phyloP scores from a whole-genome alignment of 2,329 filamentous ascomycete species.

The Cladophialophora exuberans region DNA sequence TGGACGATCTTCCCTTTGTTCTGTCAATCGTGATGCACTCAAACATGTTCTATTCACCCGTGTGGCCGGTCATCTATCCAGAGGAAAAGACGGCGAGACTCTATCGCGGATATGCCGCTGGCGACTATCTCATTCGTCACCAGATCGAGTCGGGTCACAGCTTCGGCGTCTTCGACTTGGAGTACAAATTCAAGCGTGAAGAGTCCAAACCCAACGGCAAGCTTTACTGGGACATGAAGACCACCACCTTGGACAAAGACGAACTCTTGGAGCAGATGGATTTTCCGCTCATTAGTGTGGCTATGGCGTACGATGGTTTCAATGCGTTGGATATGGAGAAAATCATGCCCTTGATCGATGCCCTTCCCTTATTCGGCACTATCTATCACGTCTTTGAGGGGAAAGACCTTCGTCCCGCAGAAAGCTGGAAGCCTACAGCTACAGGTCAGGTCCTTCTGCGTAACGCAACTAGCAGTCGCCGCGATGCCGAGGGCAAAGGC shows the following conservation, averaged over 20 bases:
- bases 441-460: slow-evolving; percentile 40
- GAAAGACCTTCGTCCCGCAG: slow-evolving; percentile 29
- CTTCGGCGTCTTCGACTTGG: slow-evolving; percentile 45
- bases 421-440: slow-evolving; percentile 36
- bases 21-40: slow-evolving; percentile 26
- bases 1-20: slow-evolving; percentile 23
- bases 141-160: slow-evolving; percentile 41
- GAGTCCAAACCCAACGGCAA: slow-evolving; percentile 36
- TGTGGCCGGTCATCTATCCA: slow-evolving; percentile 28
- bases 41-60: slow-evolving; percentile 29
- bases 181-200: slow-evolving; percentile 41
- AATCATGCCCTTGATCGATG: slow-evolving; percentile 31
- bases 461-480: slow-evolving; percentile 42
- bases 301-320: slow-evolving; percentile 40
- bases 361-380: slow-evolving; percentile 19
- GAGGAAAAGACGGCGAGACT: slow-evolving; percentile 20
- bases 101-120: slow-evolving; percentile 3
- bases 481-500: slow-evolving; percentile 40
- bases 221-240: slow-evolving; percentile 29
- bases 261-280: slow-evolving; percentile 40
- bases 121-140: slow-evolving; percentile 39
- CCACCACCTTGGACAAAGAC: slow-evolving; percentile 15
- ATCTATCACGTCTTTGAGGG: slow-evolving; percentile 22
- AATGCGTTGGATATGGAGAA: slow-evolving; percentile 27
- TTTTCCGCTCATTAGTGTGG: slow-evolving; percentile 44